These are phyloP conservation scores for Ogataea hybrid DNA, from an alignment of 1,139 yeast species.

Conservation along the genomic window DNA sequence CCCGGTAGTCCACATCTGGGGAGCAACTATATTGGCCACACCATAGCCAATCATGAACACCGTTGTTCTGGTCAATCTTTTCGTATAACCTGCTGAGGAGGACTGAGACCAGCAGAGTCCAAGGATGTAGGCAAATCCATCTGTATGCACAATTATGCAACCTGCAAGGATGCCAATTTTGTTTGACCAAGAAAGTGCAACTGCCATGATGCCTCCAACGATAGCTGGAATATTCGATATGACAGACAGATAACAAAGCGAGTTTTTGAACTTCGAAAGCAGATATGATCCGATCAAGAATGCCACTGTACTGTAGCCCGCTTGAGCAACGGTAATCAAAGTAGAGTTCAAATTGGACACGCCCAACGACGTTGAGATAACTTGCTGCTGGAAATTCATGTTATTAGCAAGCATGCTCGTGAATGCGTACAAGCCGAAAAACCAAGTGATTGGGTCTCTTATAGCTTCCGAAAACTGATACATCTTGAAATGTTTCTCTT, in stretches of 20 bases:
- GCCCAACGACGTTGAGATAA: background rate
- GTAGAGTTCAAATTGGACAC: background rate
- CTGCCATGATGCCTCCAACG: background rate
- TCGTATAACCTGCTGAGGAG: slow-evolving; percentile 32
- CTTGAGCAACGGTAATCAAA: background rate
- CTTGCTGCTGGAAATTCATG: background rate
- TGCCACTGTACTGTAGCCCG: background rate
- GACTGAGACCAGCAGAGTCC: slow-evolving; percentile 27
- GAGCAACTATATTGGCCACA: slow-evolving; percentile 27
- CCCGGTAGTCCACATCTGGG: slow-evolving; percentile 30
- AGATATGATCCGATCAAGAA: background rate
- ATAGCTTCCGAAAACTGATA: too few species aligned
- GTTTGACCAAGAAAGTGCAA: background rate
- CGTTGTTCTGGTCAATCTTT: slow-evolving; percentile 28
- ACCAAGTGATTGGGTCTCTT: too few species aligned
- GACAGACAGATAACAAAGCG: background rate
- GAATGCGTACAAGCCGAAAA: too few species aligned
- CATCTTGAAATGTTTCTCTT: too few species aligned
- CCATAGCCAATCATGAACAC: slow-evolving; percentile 26
- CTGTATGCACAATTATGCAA: background rate
- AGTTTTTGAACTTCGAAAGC: background rate
- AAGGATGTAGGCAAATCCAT: slow-evolving; percentile 25
- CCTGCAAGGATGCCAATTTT: background rate
- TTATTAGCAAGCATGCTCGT: background rate
- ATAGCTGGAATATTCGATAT: background rate